Conservation (phyloP, 2,329 filamentous ascomycete species). For the Aspergillus spinulosporus region DNA sequence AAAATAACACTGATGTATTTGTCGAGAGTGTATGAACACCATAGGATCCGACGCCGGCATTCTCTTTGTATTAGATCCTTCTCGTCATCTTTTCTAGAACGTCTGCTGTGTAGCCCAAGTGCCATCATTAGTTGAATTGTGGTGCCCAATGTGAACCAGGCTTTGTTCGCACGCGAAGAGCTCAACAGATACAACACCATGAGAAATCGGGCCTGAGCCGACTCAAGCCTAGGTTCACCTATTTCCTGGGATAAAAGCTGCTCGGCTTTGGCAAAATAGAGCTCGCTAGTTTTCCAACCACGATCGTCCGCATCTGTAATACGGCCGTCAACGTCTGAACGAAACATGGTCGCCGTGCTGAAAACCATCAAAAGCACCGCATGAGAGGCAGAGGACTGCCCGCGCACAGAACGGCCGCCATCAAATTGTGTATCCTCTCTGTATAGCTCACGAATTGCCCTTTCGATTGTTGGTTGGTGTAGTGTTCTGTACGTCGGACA, state of each 20-base stretch:
- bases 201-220: conserved; percentile 26
- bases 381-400: conserved; percentile 10
- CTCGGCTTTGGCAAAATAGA: conserved; percentile 25
- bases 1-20: conserved; percentile 43
- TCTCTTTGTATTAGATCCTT: conserved; percentile 25
- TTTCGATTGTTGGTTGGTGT: conserved; percentile 25
- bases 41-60: conserved; percentile 40
- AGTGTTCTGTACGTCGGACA: conserved; percentile 26
- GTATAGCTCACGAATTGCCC: conserved; percentile 18
- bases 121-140: conserved; percentile 39
- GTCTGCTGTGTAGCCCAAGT: conserved; percentile 37
- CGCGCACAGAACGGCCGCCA: background rate
- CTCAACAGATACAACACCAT: conserved; percentile 38
- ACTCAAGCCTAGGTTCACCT: conserved; percentile 23
- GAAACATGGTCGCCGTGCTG: conserved; percentile 24
- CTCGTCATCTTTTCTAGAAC: conserved; percentile 11
- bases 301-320: conserved; percentile 17
- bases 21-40: conserved; percentile 43
- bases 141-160: conserved; percentile 42
- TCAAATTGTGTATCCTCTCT: background rate
- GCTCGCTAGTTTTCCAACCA: conserved; percentile 24
- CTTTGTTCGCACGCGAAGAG: conserved; percentile 38
- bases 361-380: conserved; percentile 24
- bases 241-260: conserved; percentile 20
- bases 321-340: conserved; percentile 14